These are phyloP conservation scores for Candolleomyces aberdarensis DNA, from an alignment of 768 basidiomycete species.

Conservation along the genomic window DNA sequence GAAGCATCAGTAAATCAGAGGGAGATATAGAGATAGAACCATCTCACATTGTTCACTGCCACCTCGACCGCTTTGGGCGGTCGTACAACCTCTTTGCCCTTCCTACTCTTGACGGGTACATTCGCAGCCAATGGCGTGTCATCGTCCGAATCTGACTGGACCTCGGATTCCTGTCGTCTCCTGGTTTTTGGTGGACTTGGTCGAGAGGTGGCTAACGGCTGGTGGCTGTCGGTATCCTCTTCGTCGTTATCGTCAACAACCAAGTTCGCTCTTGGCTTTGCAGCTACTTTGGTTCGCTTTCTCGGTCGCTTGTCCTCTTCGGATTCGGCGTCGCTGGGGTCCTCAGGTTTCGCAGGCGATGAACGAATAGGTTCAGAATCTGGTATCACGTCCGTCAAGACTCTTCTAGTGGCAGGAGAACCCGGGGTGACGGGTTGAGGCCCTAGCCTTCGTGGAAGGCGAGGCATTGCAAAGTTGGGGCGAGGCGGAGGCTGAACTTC, in stretches of 20 bases:
- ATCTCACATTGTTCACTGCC: neutral
- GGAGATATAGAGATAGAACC: neutral
- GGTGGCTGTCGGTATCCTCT: neutral
- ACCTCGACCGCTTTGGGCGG: neutral
- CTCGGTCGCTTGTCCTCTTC: neutral
- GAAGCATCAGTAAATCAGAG: neutral
- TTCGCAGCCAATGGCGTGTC: slow-evolving; percentile 40
- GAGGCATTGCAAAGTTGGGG: slow-evolving; percentile 8
- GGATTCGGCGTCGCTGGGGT: neutral
- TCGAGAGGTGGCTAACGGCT: neutral
- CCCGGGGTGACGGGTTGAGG: neutral
- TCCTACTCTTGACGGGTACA: slow-evolving; percentile 9
- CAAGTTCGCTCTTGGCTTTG: neutral
- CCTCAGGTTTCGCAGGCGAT: slow-evolving; percentile 11
- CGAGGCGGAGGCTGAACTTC: neutral
- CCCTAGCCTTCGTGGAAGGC: neutral
- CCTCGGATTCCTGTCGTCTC: slow-evolving; percentile 3
- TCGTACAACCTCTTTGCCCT: slow-evolving; percentile 14
- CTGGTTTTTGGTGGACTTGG: slow-evolving; percentile 5
- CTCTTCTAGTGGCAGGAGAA: slow-evolving; percentile 10
- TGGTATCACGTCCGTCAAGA: slow-evolving; percentile 50
- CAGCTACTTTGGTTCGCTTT: neutral
- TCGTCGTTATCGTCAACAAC: neutral
- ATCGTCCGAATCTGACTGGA: slow-evolving; percentile 19
- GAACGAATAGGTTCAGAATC: slow-evolving; percentile 58